Evolutionary conservation across 208 protist genomes (phyloP), one percentile per base, ranked within the genome.

Genomic region (Trypanosoma melophagium): DNA sequence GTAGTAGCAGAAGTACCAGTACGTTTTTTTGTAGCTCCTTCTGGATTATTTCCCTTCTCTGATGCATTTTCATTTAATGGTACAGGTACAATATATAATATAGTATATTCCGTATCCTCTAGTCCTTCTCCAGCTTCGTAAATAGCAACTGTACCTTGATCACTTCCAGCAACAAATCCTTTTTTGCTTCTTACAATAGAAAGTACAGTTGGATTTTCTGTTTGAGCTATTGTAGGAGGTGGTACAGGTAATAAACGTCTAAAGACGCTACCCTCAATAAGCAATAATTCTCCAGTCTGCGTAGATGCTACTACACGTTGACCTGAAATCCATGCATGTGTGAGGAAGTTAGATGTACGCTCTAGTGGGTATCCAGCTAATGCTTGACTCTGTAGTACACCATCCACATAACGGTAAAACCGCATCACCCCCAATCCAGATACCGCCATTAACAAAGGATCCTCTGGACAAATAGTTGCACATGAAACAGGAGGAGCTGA

Each of bases 401-500:
- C 89, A 50, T 98, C 96, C 5, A 82, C 79, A 75, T 94, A 95
- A 21, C 84, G 82, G 80, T 95, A 98, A 51, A 97, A 91, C 17
- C 90, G 88, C 77, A 98, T 87, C 41, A 98, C 76, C 40, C 91
- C 91, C 49, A 94, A 75, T 25, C 97, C 97, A 8, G 90, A 94
- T 16, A 98, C 92, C 22, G 82, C 90, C 21, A 98, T 81, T 10
- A 84, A 61, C 21, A 94, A 78, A 44, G 89, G 90, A 77, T 98
- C 95, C 14, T 77, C 75, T 19, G 89, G 89, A 69, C 95, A 97
- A 51, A 95, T 74, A 69, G 88, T 76, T 60, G 96, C 76, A 79
- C 74, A 74, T 19, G 83, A 82, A 22, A 96, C 87, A 10, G 89
- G 65, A 53, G 63, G 66, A 31, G 64, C 22, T 3, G 61, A 51